phyloP scores from a whole-genome alignment of 495 filamentous ascomycete genomes.

The Hypomontagnella monticulosa region DNA sequence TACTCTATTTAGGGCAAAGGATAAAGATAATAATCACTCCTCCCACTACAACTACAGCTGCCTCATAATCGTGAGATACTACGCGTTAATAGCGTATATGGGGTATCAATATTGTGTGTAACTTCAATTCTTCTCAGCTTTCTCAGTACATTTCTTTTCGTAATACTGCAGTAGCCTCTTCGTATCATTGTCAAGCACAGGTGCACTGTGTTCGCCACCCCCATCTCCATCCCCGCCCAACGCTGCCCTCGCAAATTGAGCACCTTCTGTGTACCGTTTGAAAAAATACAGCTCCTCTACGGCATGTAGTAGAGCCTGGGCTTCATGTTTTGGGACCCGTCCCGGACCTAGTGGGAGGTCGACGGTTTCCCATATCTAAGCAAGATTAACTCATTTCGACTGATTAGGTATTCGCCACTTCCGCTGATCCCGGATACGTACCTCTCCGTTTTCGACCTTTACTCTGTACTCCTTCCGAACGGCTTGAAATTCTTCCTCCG shows the following conservation, averaged over 20 bases:
- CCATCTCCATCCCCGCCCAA: conserved; percentile 43
- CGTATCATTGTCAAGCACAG: conserved; percentile 50
- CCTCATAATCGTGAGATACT: background rate
- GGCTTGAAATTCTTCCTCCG: conserved; percentile 53
- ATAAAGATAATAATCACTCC: conserved; percentile 33
- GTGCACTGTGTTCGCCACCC: background rate
- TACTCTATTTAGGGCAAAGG: conserved; percentile 11
- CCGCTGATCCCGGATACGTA: conserved; percentile 21
- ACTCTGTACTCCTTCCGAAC: conserved; percentile 50
- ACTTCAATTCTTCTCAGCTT: background rate
- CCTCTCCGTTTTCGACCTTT: conserved; percentile 60
- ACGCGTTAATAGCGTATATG: background rate
- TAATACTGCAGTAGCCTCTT: conserved; percentile 48
- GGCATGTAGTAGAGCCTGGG: conserved; percentile 61
- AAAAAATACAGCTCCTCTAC: conserved; percentile 68
- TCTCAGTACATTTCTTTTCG: conserved; percentile 46
- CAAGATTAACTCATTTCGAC: background rate
- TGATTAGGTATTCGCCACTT: too few species aligned
- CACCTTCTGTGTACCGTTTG: conserved; percentile 56
- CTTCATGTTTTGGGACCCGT: conserved; percentile 51
- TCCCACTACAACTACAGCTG: conserved; percentile 5
- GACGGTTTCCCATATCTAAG: conserved; percentile 55
- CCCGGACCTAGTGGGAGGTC: conserved; percentile 47
- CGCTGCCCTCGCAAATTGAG: conserved; percentile 44
- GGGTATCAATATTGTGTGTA: background rate